These are phyloP conservation scores for Populus ilicifolia DNA, from an alignment of 345 rosid genomes.

Conservation along the genomic window DNA sequence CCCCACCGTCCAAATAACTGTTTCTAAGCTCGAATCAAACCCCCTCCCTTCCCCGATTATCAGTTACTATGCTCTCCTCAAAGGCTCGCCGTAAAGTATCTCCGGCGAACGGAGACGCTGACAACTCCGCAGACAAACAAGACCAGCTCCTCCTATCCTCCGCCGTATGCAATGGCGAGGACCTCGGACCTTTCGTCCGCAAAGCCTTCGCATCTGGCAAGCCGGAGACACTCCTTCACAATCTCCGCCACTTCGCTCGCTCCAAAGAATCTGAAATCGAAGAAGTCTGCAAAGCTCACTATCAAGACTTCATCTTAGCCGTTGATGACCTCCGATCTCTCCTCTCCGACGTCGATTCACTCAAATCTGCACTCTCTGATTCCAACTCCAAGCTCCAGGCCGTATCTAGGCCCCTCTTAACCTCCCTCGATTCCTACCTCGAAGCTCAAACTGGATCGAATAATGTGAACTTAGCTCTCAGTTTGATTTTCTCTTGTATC, in stretches of 20 bases:
- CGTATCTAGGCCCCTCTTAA: slow-evolving; percentile 75
- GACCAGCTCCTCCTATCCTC: slow-evolving; percentile 83
- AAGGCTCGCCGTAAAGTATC: slow-evolving; percentile 74
- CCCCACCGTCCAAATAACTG: slow-evolving; percentile 5
- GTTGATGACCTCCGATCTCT: slow-evolving; percentile 97
- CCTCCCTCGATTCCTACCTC: slow-evolving; percentile 66
- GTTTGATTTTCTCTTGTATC: slow-evolving; percentile 47
- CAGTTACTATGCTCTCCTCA: slow-evolving; percentile 43
- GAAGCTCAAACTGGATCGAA: slow-evolving; percentile 67
- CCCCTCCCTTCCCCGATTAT: neutral
- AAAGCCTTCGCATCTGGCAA: slow-evolving; percentile 73
- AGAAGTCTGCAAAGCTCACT: slow-evolving; percentile 95
- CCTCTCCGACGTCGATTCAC: slow-evolving; percentile 90
- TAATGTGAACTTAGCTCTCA: slow-evolving; percentile 69
- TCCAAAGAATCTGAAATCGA: slow-evolving; percentile 95
- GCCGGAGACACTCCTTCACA: slow-evolving; percentile 84
- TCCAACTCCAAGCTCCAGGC: slow-evolving; percentile 84
- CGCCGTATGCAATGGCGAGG: slow-evolving; percentile 90
- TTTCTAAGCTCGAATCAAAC: neutral
- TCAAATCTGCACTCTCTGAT: slow-evolving; percentile 81
- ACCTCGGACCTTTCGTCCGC: slow-evolving; percentile 83
- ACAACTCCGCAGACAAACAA: slow-evolving; percentile 73
- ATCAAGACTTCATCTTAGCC: slow-evolving; percentile 93
- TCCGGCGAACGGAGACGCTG: slow-evolving; percentile 45
- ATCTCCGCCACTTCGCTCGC: slow-evolving; percentile 80